Percentiles rank a stretch among this genome's conserved stretches.
These are phyloP conservation scores for Letharia columbiana DNA, from an alignment of 495 filamentous ascomycete species.

Conservation along the genomic window DNA sequence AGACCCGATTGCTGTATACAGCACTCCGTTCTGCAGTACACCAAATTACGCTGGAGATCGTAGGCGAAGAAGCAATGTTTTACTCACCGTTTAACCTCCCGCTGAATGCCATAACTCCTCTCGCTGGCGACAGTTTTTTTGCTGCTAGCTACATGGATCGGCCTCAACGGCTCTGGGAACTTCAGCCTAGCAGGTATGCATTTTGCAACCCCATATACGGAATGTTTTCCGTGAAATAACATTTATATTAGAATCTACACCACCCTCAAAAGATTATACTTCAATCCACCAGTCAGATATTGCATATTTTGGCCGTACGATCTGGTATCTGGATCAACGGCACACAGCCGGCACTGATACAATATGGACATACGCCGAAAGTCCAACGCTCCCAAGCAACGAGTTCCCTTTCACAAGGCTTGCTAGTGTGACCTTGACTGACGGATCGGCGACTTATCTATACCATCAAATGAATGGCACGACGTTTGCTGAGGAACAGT, in stretches of 20 bases:
- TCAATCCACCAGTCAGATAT: neutral
- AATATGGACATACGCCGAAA: no score
- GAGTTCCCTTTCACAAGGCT: neutral
- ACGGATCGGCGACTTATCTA: neutral
- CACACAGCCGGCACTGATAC: neutral
- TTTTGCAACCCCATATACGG: no score
- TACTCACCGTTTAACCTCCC: neutral
- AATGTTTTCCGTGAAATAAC: no score
- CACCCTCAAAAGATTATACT: neutral
- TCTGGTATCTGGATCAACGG: neutral
- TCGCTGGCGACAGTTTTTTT: no score
- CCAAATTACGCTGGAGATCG: no score
- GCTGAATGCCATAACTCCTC: no score
- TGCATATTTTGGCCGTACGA: neutral
- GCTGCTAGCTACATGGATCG: neutral
- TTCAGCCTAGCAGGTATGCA: neutral
- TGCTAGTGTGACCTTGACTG: neutral
- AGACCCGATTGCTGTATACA: neutral
- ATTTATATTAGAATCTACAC: no score
- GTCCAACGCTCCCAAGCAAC: neutral
- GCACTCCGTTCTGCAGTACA: neutral
- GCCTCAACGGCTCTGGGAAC: neutral
- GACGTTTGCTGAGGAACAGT: constrained; percentile 3
- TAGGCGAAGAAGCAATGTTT: neutral
- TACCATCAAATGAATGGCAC: neutral